A percentile compares a stretch with the other conserved stretches of the same genome.
Conservation (phyloP, 148 eudicot genomes). For the Chenopodium album region DNA sequence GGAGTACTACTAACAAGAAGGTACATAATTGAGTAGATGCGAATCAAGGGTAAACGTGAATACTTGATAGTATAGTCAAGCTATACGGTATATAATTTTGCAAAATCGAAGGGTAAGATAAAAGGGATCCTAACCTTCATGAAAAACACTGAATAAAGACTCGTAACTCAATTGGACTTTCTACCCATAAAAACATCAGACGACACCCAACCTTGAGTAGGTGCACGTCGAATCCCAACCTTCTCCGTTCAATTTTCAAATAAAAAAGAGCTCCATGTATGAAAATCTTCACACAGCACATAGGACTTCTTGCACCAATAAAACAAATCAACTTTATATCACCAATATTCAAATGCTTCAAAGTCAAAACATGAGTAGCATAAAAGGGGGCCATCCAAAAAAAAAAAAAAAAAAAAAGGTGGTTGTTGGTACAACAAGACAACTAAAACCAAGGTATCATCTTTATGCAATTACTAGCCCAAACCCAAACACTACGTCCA, state of each 20-base stretch:
- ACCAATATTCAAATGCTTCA: constrained; percentile 5
- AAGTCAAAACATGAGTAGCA: constrained; percentile 18
- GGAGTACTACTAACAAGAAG: too few species aligned
- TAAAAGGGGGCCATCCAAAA: neutral
- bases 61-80: too few species aligned
- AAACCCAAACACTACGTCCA: neutral
- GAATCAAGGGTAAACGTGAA: too few species aligned
- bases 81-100: too few species aligned
- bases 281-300: constrained; percentile 1
- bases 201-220: neutral
- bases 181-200: too few species aligned
- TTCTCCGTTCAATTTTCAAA: too few species aligned
- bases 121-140: too few species aligned
- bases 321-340: neutral
- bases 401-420: neutral
- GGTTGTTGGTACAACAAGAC: neutral
- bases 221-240: neutral
- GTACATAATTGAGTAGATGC: too few species aligned
- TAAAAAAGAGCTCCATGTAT: neutral
- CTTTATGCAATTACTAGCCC: neutral
- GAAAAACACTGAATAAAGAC: too few species aligned
- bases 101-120: too few species aligned
- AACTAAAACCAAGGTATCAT: constrained; percentile 2
- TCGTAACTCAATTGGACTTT: too few species aligned
- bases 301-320: neutral